A percentile compares a stretch with the other conserved stretches of the same genome.
phyloP scores from a whole-genome alignment of 1,284 basidiomycete genomes.

The Entoloma clypeatum region DNA sequence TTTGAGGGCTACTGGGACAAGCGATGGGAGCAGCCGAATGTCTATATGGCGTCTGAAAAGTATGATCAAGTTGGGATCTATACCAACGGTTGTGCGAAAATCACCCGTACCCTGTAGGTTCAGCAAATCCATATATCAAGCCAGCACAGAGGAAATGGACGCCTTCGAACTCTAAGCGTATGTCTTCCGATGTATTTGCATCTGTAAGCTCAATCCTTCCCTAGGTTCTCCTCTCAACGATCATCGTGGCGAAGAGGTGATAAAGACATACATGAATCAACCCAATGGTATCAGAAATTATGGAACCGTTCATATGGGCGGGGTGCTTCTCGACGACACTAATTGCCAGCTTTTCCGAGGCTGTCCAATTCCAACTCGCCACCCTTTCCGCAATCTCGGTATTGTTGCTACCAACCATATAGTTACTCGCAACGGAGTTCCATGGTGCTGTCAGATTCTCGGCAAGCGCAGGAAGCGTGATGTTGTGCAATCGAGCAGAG shows the following conservation, averaged over 20 bases:
- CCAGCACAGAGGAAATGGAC: slow-evolving; percentile 78
- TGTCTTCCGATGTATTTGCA: slow-evolving; percentile 45
- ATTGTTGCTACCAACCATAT: slow-evolving; percentile 46
- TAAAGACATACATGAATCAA: slow-evolving; percentile 56
- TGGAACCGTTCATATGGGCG: slow-evolving; percentile 24
- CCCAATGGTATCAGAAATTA: slow-evolving; percentile 42
- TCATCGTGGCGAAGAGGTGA: slow-evolving; percentile 2
- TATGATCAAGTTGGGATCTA: slow-evolving; percentile 3
- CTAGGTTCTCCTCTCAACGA: slow-evolving; percentile 33
- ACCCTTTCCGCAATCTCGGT: slow-evolving; percentile 44
- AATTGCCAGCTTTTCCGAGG: slow-evolving; percentile 56
- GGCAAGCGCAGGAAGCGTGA: slow-evolving; percentile 43
- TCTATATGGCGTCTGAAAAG: slow-evolving; percentile 50
- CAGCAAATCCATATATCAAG: slow-evolving; percentile 71
- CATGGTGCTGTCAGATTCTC: slow-evolving; percentile 40
- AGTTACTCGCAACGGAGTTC: slow-evolving; percentile 45
- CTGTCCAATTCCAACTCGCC: slow-evolving; percentile 69
- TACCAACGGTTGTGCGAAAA: slow-evolving; percentile 2
- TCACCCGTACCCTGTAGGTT: slow-evolving; percentile 65
- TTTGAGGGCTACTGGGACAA: slow-evolving; percentile 50
- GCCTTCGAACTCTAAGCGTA: slow-evolving; percentile 71
- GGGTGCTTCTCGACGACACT: slow-evolving; percentile 62
- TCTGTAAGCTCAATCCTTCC: slow-evolving; percentile 68
- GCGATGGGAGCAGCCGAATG: slow-evolving; percentile 62
- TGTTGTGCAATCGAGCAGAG: slow-evolving; percentile 56